Evolutionary conservation across 176 grass and related monocot genomes (phyloP), one percentile per base, ranked within the genome.

Genomic region (Oryza coarctata): DNA sequence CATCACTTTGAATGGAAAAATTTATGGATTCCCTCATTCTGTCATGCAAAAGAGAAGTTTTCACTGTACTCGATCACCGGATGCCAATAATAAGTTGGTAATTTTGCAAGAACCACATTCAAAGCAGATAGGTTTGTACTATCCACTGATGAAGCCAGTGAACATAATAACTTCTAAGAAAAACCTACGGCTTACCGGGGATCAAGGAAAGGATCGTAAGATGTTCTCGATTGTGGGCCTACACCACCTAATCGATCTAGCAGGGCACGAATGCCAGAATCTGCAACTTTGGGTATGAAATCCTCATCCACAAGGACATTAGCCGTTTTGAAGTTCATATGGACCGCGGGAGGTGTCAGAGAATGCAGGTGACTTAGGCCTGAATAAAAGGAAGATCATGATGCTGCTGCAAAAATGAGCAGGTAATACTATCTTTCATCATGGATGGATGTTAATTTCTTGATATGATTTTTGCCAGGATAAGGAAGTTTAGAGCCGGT

Each of bases 281-380:
- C 92, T 40, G 88, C 86, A 80, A 94, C 88, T 94, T 90, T 99
- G 22, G 93, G 90, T 76, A 85, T 63, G 66, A 95, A 90, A 81
- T 94, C 91, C 61, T 88, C 97, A 81, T 94, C 96, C 55, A 95
- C 93, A 73, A 99, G 90, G 43, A 99, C 93, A 71, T 99, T 99
- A 33, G 80, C 75, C 69, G 93, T 99, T 76, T 95, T 99, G 79
- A 99, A 95, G 84, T 93, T 90, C 93, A 87, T 99, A 71, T 99
- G 96, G 20, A 95, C 45, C 23, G 85, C 40, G 80, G 93, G 91
- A 34, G 91, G 96, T 45, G 85, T 95, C 71, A 95, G 68, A 15
- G 96, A 99, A 86, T 99, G 96, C 62, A 99, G 83, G 65, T 93
- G 85, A 83, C 50, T 86, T 72, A 99, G 73, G 39, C 96, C 96